Evolutionary conservation across 306 rosid genomes (phyloP), one percentile per base, ranked within the genome.

Genomic region (Senna tora): DNA sequence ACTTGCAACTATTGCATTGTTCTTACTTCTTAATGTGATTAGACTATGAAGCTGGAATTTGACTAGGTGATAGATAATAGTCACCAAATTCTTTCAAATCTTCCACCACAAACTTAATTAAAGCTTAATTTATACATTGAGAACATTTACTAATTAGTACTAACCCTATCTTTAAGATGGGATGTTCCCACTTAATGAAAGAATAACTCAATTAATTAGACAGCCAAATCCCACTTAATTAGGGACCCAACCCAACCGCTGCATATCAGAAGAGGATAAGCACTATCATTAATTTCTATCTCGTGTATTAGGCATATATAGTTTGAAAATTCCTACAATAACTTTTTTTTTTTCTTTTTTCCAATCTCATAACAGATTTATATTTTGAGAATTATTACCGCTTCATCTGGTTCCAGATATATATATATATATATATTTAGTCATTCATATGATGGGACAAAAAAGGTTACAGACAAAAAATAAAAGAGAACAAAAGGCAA

Each of bases 101-200:
- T 45, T 61, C 32, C 7, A 19, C 46, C 49, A 33, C 36, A 72
- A 71, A 49, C 52, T 9, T 14, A 52, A 66, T 51, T 68, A 38
- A 71, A 45, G 43, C 71, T 63, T 32, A 71, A 30, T 62, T 69
- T 33, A 32, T 17, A 14, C 51, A 64, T 58, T 59, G 49, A 59
- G 54, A 21, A 22, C 39, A 49, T 36, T 41, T 57, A 43, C 43
- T n/a, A n/a, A n/a, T n/a, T n/a, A n/a, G n/a, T n/a, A n/a, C n/a
- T 54, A 38, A 42, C 54, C 16, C 17, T 36, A 12, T 22, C 15
- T 14, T 15, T 19, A 45, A 64, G 67, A 76, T 67, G 52, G 72
- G 46, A 70, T 32, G 42, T 58, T 7, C 81, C 79, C 75, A 61
- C 79, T 41, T 74, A 32, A 60, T 71, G 55, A 65, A 64, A 64